Conservation (phyloP, 768 basidiomycete genomes). For the Mycena filopes region DNA sequence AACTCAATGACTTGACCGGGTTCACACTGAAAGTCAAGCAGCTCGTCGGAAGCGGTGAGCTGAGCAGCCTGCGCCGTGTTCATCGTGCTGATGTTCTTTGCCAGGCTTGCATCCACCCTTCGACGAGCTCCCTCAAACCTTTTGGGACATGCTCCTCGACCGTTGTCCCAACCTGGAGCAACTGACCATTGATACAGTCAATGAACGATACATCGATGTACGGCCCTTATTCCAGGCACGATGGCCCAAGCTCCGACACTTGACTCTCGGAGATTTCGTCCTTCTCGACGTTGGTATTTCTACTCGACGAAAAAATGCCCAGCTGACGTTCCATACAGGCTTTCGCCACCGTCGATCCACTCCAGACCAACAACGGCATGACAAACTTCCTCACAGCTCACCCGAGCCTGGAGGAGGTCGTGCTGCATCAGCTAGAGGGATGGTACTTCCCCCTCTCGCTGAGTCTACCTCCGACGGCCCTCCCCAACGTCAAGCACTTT, state of each 20-base stretch:
- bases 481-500: conserved; percentile 29
- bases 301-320: too few relatives aligned
- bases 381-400: conserved; percentile 26
- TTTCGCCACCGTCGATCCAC: conserved; percentile 30
- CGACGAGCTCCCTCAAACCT: conserved; percentile 32
- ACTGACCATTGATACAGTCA: conserved; percentile 32
- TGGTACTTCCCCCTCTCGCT: conserved; percentile 35
- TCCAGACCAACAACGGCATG: conserved; percentile 29
- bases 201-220: conserved; percentile 34
- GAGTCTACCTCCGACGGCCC: conserved; percentile 24
- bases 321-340: background rate
- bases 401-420: conserved; percentile 20
- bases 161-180: conserved; percentile 29
- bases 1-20: conserved; percentile 26
- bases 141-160: conserved; percentile 31
- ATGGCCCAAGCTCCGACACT: conserved; percentile 28
- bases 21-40: conserved; percentile 34
- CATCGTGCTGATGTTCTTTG: background rate
- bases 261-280: conserved; percentile 33
- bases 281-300: conserved; percentile 18
- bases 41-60: conserved; percentile 28
- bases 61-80: background rate
- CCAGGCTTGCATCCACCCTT: conserved; percentile 33
- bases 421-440: conserved; percentile 31
- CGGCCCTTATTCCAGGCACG: conserved; percentile 30